Conservation (phyloP, 2,329 filamentous ascomycete genomes). For the Botrytis byssoidea region DNA sequence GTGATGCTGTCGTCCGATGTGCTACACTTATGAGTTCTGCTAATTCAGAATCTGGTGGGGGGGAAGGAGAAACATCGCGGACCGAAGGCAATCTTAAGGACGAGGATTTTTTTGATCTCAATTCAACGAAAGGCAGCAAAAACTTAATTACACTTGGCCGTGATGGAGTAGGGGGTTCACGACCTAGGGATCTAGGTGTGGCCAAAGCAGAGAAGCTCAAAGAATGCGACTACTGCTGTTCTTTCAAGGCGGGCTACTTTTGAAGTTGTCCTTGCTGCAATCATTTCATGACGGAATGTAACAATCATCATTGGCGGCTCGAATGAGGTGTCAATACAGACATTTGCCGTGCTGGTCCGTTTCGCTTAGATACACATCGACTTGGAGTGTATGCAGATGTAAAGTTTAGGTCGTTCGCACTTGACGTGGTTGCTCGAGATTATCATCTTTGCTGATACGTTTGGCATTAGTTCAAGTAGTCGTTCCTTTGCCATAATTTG, state of each 20-base stretch:
- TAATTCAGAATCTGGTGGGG: neutral
- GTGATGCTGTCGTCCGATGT: neutral
- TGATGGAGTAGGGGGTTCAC: neutral
- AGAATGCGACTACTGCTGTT: neutral
- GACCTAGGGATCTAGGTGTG: neutral
- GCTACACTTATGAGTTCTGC: neutral
- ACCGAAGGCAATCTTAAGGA: neutral
- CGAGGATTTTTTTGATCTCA: neutral
- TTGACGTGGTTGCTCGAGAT: neutral
- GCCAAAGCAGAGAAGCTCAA: neutral
- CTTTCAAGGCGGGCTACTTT: neutral
- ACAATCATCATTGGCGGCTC: neutral
- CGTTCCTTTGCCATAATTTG: accelerated
- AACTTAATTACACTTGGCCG: neutral
- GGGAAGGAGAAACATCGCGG: neutral
- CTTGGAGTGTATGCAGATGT: neutral
- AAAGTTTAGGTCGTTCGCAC: neutral
- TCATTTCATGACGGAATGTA: neutral
- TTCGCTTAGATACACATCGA: neutral
- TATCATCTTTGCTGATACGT: neutral
- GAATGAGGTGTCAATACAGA: neutral
- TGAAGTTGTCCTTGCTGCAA: neutral
- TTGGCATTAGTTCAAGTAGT: neutral
- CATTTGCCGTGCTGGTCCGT: neutral
- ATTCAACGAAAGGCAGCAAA: neutral